Evolutionary conservation across 495 filamentous ascomycete species (phyloP).

Genomic region (Penicillium egyptiacum): DNA sequence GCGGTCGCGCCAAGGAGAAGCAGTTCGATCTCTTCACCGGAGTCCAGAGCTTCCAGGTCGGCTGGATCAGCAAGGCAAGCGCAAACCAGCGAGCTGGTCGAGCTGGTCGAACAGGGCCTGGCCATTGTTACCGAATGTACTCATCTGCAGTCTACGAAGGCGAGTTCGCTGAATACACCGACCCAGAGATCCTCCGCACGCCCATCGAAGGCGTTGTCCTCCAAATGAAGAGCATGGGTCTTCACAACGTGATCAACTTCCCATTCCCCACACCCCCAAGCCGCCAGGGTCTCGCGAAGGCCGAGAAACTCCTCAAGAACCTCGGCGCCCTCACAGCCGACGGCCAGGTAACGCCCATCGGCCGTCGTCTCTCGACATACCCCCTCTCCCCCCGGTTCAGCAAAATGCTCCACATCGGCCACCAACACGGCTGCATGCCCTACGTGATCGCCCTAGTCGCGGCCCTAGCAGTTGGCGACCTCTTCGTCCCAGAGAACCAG

Average conservation of each 20-base stretch:
- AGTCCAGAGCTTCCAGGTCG: constrained; percentile 91
- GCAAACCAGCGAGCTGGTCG: constrained; percentile 90
- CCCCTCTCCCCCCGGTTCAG: constrained; percentile 88
- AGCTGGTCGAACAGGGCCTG: constrained; percentile 92
- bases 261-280: constrained; percentile 96
- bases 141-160: constrained; percentile 92
- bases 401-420: constrained; percentile 84
- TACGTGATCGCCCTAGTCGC: constrained; percentile 89
- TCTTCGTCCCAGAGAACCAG: constrained; percentile 86
- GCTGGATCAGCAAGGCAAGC: constrained; percentile 97
- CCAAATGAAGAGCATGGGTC: constrained; percentile 92
- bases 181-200: constrained; percentile 87
- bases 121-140: constrained; percentile 92
- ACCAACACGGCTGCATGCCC: constrained; percentile 77
- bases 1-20: constrained; percentile 87
- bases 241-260: constrained; percentile 89
- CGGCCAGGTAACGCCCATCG: constrained; percentile 75
- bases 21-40: constrained; percentile 80
- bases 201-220: constrained; percentile 91
- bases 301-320: constrained; percentile 80
- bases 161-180: constrained; percentile 81
- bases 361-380: constrained; percentile 79
- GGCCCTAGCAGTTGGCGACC: constrained; percentile 79
- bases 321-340: constrained; percentile 63
- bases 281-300: constrained; percentile 72